Base-by-base conservation (phyloP, 176 grass and related monocot species). In the Zea mays region DNA sequence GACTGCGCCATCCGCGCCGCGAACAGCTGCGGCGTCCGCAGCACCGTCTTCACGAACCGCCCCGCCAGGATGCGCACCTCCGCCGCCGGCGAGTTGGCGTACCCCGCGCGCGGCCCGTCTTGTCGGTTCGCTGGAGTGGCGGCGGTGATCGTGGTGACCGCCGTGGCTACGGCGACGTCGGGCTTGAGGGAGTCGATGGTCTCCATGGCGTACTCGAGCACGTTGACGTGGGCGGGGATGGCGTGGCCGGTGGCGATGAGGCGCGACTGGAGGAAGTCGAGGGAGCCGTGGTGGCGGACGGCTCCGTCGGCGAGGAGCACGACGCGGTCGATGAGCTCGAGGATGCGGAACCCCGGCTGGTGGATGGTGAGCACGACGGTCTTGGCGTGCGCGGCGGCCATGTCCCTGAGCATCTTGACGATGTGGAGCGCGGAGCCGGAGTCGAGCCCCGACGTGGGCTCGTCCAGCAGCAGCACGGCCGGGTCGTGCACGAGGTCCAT, bases 121-220 rank as follows among this genome's bases (percentile, higher is more conserved):
- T 3, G 3, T 39, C 38, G 38, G 38, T 39, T 39, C 38, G 38
- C 38, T 27, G 27, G 27, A 27, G 27, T 27, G 27, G 27, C 27
- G 27, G 27, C 27, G 27, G 27, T 27, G 27, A 27, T 27, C 38
- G 38, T 4, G 61, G 38, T 36, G 60, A 62, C 1, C 50, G 37
- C 8, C 27, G 40, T 0, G 4, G 45, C 0, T 13, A 13, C 1
- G 38, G 38, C 38, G 38, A 39, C 38, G 38, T 75, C 72, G 15
- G 72, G 77, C 58, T 88, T 84, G 68, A 85, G 79, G 20, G 43
- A 40, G 4, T 61, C 66, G 86, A 93, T 88, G 71, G 83, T 10
- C 63, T 98, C 91, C 89, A 98, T 88, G 77, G 95, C 95, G 68
- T 85, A 98, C 84, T 98, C 91, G 19, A 98, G 89, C 65, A 90